Evolutionary conservation across 2,329 filamentous ascomycete species (phyloP).

Genomic region (Aspergillus vadensis): DNA sequence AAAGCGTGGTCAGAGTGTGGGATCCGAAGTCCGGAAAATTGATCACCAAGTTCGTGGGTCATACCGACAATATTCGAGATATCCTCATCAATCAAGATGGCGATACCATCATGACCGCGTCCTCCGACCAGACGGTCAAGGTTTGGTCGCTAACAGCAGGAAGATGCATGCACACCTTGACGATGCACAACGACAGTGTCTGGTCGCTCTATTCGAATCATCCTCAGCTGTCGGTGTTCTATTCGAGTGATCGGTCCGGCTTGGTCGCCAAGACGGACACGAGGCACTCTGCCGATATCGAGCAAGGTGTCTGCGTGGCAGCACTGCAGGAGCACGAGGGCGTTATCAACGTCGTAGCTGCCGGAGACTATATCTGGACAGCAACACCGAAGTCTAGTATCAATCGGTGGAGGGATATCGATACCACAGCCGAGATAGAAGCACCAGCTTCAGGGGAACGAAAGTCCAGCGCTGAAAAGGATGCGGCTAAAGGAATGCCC

Average conservation of each 20-base stretch:
- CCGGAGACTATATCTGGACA: conserved; percentile 82
- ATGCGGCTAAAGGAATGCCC: conserved; percentile 16
- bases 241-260: conserved; percentile 89
- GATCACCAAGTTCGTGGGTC: conserved; percentile 94
- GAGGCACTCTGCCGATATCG: conserved; percentile 71
- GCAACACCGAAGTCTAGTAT: conserved; percentile 88
- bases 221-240: conserved; percentile 83
- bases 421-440: conserved; percentile 72
- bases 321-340: conserved; percentile 87
- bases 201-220: conserved; percentile 94
- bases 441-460: conserved; percentile 43
- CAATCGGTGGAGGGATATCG: conserved; percentile 85
- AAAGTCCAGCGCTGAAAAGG: conserved; percentile 17
- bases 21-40: conserved; percentile 85
- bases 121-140: conserved; percentile 95
- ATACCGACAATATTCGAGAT: conserved; percentile 90
- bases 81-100: conserved; percentile 87
- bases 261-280: conserved; percentile 96
- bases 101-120: conserved; percentile 89
- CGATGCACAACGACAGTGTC: conserved; percentile 98
- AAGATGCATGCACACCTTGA: conserved; percentile 95
- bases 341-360: conserved; percentile 59
- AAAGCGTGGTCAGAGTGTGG: conserved; percentile 90
- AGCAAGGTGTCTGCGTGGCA: conserved; percentile 88
- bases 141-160: conserved; percentile 96